A percentile compares a stretch with the other conserved stretches of the same genome.
These are phyloP conservation scores for Colletotrichum graminicola DNA, from an alignment of 2,329 filamentous ascomycete species.

Conservation along the genomic window DNA sequence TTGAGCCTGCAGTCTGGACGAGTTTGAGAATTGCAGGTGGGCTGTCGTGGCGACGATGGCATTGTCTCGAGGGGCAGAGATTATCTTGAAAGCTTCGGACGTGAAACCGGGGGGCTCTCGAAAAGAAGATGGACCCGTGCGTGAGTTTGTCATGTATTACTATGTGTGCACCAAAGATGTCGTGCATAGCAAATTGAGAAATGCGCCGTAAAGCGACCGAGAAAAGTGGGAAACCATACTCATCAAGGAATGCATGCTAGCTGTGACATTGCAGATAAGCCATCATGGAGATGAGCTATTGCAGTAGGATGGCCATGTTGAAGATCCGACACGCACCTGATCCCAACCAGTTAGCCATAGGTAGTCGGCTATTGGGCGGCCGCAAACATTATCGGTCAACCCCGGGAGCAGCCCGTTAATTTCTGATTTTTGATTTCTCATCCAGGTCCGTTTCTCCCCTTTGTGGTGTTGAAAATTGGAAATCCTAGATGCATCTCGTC, in stretches of 20 bases:
- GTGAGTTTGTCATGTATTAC: slow-evolving; percentile 4
- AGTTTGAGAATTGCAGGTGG: slow-evolving; percentile 10
- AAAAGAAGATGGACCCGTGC: slow-evolving; percentile 15
- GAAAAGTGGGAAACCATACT: slow-evolving; percentile 27
- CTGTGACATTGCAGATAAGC: slow-evolving; percentile 5
- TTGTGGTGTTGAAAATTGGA: not conserved
- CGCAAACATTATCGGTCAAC: not conserved
- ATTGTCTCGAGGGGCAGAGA: not conserved
- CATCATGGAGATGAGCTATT: slow-evolving; percentile 10
- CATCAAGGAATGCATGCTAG: slow-evolving; percentile 3
- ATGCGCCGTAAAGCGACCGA: slow-evolving; percentile 37
- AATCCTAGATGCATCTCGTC: slow-evolving; percentile 15
- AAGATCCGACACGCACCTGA: slow-evolving; percentile 6
- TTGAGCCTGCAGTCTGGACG: slow-evolving; percentile 15
- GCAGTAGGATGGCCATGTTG: not conserved
- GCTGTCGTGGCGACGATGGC: not conserved
- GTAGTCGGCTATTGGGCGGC: not conserved
- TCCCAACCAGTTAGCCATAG: not conserved
- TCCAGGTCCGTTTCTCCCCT: not conserved
- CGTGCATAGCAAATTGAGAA: slow-evolving; percentile 29
- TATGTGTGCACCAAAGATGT: not conserved
- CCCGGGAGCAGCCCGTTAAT: not conserved
- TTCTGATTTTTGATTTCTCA: not conserved
- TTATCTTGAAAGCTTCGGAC: slow-evolving; percentile 11
- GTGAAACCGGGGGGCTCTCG: slow-evolving; percentile 26